Percentiles rank a stretch among this genome's conserved stretches.
phyloP scores from a whole-genome alignment of 345 rosid species.

The Eutrema heterophyllum region DNA sequence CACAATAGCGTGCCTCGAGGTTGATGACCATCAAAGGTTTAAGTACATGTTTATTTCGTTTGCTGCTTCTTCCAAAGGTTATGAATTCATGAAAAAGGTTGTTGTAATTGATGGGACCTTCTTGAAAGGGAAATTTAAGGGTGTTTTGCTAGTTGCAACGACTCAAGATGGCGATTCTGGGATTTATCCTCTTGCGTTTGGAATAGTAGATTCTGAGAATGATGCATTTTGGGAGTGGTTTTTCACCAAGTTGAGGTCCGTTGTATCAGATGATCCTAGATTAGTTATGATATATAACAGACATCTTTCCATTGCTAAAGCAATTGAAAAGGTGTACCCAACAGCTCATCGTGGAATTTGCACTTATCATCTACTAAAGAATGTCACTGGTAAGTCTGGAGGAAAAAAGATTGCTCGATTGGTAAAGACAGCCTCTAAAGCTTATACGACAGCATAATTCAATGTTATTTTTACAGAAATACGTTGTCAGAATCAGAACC shows the following conservation, averaged over 20 bases:
- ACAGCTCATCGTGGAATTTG: not conserved
- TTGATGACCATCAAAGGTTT: not conserved
- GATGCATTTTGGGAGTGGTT: not conserved
- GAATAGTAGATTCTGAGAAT: not conserved
- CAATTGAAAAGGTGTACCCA: not conserved
- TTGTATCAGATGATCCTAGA: not conserved
- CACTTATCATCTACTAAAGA: not conserved
- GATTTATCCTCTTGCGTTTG: not conserved
- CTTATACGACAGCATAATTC: not conserved
- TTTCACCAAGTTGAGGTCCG: not conserved
- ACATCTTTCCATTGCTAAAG: not conserved
- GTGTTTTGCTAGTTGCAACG: not conserved
- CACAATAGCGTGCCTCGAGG: not conserved
- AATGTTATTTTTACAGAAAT: not conserved
- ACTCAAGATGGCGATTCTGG: not conserved
- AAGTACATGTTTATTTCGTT: not conserved
- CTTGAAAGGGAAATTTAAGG: not conserved
- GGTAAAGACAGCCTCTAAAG: not conserved
- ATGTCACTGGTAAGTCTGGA: not conserved
- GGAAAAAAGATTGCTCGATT: not conserved
- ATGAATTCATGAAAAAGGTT: not conserved
- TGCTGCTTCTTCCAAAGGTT: not conserved
- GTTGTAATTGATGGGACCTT: not conserved
- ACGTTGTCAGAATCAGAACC: not conserved
- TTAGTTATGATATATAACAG: not conserved